A percentile compares a stretch with the other conserved stretches of the same genome.
Conservation (phyloP, 768 basidiomycete species). For the Pleurotus sapidus region DNA sequence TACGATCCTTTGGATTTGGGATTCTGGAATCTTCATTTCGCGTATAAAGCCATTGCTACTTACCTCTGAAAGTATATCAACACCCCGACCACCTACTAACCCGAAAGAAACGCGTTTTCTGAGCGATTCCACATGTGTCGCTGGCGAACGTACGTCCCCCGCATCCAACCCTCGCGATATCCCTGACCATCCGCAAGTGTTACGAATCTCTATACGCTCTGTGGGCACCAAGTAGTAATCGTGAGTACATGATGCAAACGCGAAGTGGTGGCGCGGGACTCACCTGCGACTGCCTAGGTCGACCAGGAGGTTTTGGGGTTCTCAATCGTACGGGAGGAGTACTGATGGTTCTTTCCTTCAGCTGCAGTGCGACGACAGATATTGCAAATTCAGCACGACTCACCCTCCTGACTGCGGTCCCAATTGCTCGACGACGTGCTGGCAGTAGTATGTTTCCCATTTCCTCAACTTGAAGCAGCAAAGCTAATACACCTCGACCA, state of each 20-base stretch:
- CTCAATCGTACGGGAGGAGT: too few relatives aligned
- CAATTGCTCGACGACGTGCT: conserved; percentile 59
- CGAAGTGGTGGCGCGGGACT: not conserved
- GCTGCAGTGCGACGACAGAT: conserved; percentile 63
- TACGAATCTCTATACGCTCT: conserved; percentile 56
- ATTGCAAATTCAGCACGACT: conserved; percentile 68
- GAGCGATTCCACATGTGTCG: conserved; percentile 52
- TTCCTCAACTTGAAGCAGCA: not conserved
- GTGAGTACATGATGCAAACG: conserved; percentile 31
- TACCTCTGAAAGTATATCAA: not conserved
- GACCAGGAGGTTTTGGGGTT: not conserved
- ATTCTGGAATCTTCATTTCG: conserved; percentile 11
- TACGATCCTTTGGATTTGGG: conserved; percentile 6
- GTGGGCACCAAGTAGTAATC: conserved; percentile 51
- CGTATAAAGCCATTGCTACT: conserved; percentile 11
- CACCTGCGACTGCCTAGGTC: not conserved
- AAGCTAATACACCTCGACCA: conserved; percentile 26
- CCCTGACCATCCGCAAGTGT: conserved; percentile 42
- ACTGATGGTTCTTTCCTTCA: conserved; percentile 20
- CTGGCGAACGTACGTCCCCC: conserved; percentile 60
- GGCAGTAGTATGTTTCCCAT: conserved; percentile 65
- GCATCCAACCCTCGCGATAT: conserved; percentile 6
- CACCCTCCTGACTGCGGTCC: conserved; percentile 63
- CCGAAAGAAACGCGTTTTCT: conserved; percentile 8
- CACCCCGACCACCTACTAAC: conserved; percentile 1